Conservation (phyloP, 2,329 filamentous ascomycete genomes). For the Emmonsiellopsis sp. region DNA sequence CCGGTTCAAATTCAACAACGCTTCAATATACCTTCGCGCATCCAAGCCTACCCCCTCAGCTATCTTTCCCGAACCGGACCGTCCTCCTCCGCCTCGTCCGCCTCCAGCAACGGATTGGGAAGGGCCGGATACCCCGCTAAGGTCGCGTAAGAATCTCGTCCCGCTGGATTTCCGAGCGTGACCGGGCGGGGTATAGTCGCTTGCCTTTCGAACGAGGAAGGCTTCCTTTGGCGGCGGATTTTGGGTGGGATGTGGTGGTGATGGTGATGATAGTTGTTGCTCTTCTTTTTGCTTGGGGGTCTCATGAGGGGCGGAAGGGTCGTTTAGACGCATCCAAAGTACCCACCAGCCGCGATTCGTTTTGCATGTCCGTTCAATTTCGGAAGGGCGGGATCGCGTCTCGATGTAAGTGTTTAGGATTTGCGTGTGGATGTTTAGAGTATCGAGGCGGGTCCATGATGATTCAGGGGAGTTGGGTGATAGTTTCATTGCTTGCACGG, state of each 20-base stretch:
- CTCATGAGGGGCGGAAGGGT: not conserved
- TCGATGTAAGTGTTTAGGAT: slow-evolving; percentile 49
- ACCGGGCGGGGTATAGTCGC: slow-evolving; percentile 27
- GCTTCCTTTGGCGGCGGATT: slow-evolving; percentile 26
- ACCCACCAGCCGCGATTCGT: slow-evolving; percentile 60
- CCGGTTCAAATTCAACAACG: slow-evolving; percentile 35
- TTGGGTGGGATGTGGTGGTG: not conserved
- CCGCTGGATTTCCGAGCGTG: slow-evolving; percentile 24
- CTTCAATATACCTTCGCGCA: slow-evolving; percentile 39
- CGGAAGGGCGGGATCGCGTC: slow-evolving; percentile 38
- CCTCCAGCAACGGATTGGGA: slow-evolving; percentile 14
- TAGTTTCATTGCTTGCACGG: slow-evolving; percentile 13
- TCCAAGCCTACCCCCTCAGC: slow-evolving; percentile 40
- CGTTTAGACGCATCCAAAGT: slow-evolving; percentile 51
- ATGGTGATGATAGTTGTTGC: not conserved
- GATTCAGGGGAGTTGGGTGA: slow-evolving; percentile 8
- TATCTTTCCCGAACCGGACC: slow-evolving; percentile 23
- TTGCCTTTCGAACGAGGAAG: slow-evolving; percentile 38
- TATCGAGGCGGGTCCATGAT: slow-evolving; percentile 48
- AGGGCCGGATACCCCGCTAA: slow-evolving; percentile 27
- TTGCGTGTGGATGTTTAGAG: slow-evolving; percentile 53
- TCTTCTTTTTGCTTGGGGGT: slow-evolving; percentile 1
- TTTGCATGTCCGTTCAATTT: slow-evolving; percentile 54
- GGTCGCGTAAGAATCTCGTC: slow-evolving; percentile 30
- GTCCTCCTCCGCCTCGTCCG: slow-evolving; percentile 17